Evolutionary conservation across 192 early-diverging fungal species (phyloP), one percentile per base, ranked within the genome.

Genomic region (Backusella mclennaniae): DNA sequence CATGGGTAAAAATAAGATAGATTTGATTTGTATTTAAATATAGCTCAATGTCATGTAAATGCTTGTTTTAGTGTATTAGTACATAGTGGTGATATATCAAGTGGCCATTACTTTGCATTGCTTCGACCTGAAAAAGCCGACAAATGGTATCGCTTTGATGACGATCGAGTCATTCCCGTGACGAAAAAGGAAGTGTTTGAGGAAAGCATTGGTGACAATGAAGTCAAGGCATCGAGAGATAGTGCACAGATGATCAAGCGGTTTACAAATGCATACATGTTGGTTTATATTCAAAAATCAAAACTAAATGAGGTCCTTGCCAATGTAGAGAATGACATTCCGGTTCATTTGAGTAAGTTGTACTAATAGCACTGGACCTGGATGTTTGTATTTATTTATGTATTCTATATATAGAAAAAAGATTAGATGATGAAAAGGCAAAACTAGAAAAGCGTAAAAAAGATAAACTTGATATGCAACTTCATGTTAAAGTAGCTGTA

Each of bases 181-280:
- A 85, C 90, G 0, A 76, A 90, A 33, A 87, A 87, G 44, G 97
- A 98, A 75, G 96, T 97, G 15, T 90, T 97, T 79, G 95, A 99
- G 35, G 97, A 97, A 35, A 97, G 96, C 81, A 98, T 90, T 82
- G 98, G 98, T 41, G 97, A 96, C 19, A 94, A 93, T 14, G 56
- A 63, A 29, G 21, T 14, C 21, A 29, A 23, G n/a, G 12, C 56
- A 63, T 29, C 56, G 11, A 26, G n/a, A 29, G 44, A 41, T 4
- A 87, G 84, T 23, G 85, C 84, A 74, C 85, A 90, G 31, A 76
- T 82, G 69, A 67, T 85, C 72, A 97, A 95, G 79, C 90, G 95
- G 26, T 97, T 95, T 77, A 96, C 95, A 14, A 99, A 98, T 77
- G 98, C 98, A 4, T 99, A 99, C 86, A 98, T 99, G 97, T 86